Evolutionary conservation across 495 filamentous ascomycete genomes (phyloP), one percentile per base, ranked within the genome.

Genomic region (Lasiosphaeria miniovina): DNA sequence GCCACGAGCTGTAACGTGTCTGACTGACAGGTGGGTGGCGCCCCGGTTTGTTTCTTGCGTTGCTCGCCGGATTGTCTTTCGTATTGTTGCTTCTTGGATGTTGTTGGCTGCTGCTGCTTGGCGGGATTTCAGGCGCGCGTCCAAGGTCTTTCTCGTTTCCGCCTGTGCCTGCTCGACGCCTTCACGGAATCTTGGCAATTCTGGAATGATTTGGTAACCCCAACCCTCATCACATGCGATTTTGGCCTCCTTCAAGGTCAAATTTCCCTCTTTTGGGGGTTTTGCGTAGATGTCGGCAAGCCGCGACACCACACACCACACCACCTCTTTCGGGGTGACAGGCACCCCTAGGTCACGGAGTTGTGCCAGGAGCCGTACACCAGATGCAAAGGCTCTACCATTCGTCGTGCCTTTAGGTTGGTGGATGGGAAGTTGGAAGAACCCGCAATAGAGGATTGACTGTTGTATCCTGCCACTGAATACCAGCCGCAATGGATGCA

Each of bases 401-500:
- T 3, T 53, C 36, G 9, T 48, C 12, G 12, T 9, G 43, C 12
- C 43, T 11, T 5, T 46, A n/a, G 6, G 43, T 41, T 4, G 7
- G 31, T 7, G 11, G 52, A 15, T 48, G 14, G 36, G 15, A 36
- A 55, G 17, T 24, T n/a, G 35, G 34, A 43, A 40, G 46, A 76
- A 70, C 12, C 64, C 64, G 17, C 60, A 69, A 17, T 70, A 67
- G 10, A 77, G 40, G 1, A 77, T 66, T 12, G 46, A 60, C 1
- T 60, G 51, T 14, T 71, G 36, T 9, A 74, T 34, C 46, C 65
- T 68, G 2, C 3, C 54, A 12, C 66, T 60, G 57, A 77, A 75
- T 4, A 77, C 55, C 11, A 63, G 61, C 15, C 61, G 65, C 5
- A 77, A 12, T 24, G 72, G 72, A 51, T 77, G 74, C 1, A 58